A percentile compares a stretch with the other conserved stretches of the same genome.
Evolutionary conservation across 2,329 filamentous ascomycete species (phyloP).

Genomic region (Fusarium sp.): DNA sequence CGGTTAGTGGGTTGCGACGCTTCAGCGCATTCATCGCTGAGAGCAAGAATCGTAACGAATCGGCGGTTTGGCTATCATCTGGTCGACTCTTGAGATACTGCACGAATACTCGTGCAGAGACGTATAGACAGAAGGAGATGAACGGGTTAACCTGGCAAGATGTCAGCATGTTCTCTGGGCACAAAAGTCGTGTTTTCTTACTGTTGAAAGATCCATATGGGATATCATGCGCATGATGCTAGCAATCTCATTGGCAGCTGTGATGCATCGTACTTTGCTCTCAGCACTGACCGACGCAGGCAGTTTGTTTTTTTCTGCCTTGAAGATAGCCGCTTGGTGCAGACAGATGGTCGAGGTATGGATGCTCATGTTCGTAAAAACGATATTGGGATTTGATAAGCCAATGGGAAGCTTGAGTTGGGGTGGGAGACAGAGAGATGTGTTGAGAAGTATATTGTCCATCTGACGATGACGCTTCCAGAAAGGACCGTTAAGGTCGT

Average conservation of each 20-base stretch:
- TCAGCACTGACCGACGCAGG: conserved; percentile 83
- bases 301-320: conserved; percentile 89
- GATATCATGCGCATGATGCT: conserved; percentile 96
- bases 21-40: conserved; percentile 92
- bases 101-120: conserved; percentile 94
- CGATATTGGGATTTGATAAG: conserved; percentile 82
- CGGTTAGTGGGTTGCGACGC: conserved; percentile 87
- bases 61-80: conserved; percentile 81
- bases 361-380: conserved; percentile 97
- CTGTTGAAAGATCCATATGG: conserved; percentile 85
- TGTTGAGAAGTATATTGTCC: conserved; percentile 92
- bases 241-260: conserved; percentile 92
- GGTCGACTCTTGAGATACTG: conserved; percentile 97
- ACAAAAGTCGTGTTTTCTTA: conserved; percentile 61
- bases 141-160: conserved; percentile 87
- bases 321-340: conserved; percentile 98
- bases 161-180: conserved; percentile 37
- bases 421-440: conserved; percentile 83
- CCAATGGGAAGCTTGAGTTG: conserved; percentile 84
- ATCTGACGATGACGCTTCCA: conserved; percentile 93
- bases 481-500: conserved; percentile 92
- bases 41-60: conserved; percentile 90
- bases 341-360: conserved; percentile 96
- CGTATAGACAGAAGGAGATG: conserved; percentile 94
- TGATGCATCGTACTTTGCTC: conserved; percentile 93